A percentile compares a stretch with the other conserved stretches of the same genome.
Conservation (phyloP, 164 flowering plant species). For the Saururus chinensis region DNA sequence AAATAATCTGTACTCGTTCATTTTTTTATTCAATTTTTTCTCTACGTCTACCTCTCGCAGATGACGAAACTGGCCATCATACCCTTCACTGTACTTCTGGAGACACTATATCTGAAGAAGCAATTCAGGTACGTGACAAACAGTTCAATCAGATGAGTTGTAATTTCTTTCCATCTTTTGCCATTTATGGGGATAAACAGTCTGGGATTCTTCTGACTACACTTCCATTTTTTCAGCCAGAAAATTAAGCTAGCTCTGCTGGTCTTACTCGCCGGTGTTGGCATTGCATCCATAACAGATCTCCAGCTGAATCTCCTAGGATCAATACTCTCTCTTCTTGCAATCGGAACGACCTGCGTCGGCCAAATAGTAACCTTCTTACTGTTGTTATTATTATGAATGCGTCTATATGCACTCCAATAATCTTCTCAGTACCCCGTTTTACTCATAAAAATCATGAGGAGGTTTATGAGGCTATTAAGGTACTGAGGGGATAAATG, state of each 20-base stretch:
- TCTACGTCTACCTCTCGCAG: constrained; percentile 33
- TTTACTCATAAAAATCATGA: too few species aligned
- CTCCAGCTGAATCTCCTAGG: constrained; percentile 91
- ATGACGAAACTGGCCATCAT: constrained; percentile 99
- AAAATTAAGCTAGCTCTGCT: constrained; percentile 76
- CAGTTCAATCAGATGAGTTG: neutral
- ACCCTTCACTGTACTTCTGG: constrained; percentile 89
- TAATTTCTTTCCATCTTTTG: neutral
- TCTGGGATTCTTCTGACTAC: neutral
- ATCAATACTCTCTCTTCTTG: constrained; percentile 67
- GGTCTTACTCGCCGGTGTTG: constrained; percentile 77
- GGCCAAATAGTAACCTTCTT: constrained; percentile 88
- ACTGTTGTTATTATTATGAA: too few species aligned
- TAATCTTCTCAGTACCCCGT: too few species aligned
- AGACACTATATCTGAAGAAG: constrained; percentile 78
- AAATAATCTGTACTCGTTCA: too few species aligned
- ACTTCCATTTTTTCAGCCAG: constrained; percentile 37
- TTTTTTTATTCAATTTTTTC: too few species aligned
- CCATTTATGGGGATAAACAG: neutral
- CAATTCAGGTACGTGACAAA: constrained; percentile 65
- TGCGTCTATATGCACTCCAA: too few species aligned
- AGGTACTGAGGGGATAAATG: too few species aligned
- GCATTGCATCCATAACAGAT: constrained; percentile 91
- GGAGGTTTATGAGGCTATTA: too few species aligned
- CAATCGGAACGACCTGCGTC: constrained; percentile 93